Evolutionary conservation across 2,329 filamentous ascomycete species (phyloP), one percentile per base, ranked within the genome.

Genomic region (Arthrobotrys iridis): DNA sequence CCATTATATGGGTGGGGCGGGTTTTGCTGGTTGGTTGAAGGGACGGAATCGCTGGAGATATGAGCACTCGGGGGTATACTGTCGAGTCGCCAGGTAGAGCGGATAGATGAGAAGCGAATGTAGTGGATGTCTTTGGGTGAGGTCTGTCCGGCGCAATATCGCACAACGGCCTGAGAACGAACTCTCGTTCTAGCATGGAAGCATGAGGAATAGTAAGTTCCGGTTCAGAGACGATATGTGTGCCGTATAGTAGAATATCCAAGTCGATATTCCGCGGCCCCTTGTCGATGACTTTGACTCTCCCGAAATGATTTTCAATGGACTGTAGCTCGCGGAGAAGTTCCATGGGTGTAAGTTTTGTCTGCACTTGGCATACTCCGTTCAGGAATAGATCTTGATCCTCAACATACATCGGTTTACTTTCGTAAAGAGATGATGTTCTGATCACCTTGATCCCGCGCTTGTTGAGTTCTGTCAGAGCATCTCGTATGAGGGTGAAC

Each of bases 191-290:
- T 1, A 90, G 84, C 84, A 99, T 97, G 45, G 92, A 86, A 30
- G 88, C 85, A 81, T 99, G 95, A 8, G 95, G 95, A 26, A 99
- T 86, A 24, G 86, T 90, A n/a, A 99, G 87, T 18, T 93, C 88
- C 43, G 91, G 87, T 30, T 58, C 40, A 41, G 88, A 83, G 59
- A 96, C 83, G 2, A 82, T 84, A 73, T 90, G 83, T 65, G 91
- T 83, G 58, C 89, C 90, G 80, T 96, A 97, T 0, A 97, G 85
- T 15, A 98, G 84, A 50, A 99, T 93, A 80, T 99, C 95, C 11
- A 99, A 85, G 80, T 99, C 95, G 76, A 99, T 97, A 80, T 93
- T 96, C 26, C 95, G 88, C 1, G 95, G 95, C 0, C 95, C 95
- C 81, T 99, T 99, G 80, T 97, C 93, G 43, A 98, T 88, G 45